phyloP scores from a whole-genome alignment of 768 basidiomycete species.

The Pholiota molesta region DNA sequence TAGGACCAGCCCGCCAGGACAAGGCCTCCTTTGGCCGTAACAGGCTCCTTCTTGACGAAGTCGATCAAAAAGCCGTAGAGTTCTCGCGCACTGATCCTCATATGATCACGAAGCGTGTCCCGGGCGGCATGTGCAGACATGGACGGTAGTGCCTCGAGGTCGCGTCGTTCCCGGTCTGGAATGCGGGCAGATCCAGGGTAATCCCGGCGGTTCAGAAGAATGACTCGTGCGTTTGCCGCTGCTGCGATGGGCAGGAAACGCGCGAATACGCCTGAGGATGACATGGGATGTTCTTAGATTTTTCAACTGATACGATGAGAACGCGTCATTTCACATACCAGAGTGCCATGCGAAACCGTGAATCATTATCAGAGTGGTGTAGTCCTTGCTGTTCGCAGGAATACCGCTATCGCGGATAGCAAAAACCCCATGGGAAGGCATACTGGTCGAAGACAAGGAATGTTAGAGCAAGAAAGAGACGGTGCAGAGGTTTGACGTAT shows the following conservation, averaged over 20 bases:
- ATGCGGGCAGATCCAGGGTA: slow-evolving; percentile 12
- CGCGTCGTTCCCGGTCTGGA: slow-evolving; percentile 9
- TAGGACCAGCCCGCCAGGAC: slow-evolving; percentile 11
- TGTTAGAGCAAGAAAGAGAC: not conserved
- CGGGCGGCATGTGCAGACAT: slow-evolving; percentile 9
- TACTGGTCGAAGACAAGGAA: slow-evolving; percentile 1
- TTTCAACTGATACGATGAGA: not conserved
- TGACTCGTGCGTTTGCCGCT: slow-evolving; percentile 8
- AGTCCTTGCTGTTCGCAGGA: slow-evolving; percentile 3
- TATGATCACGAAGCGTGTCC: slow-evolving; percentile 7
- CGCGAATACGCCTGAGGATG: not conserved
- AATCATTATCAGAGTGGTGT: slow-evolving; percentile 10
- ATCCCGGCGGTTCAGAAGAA: slow-evolving; percentile 13
- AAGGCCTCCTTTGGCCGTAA: slow-evolving; percentile 6
- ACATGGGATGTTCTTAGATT: not conserved
- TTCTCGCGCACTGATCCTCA: slow-evolving; percentile 9
- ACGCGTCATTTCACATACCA: not conserved
- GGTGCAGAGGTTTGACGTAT: not conserved
- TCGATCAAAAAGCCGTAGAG: slow-evolving; percentile 9
- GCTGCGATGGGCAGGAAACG: slow-evolving; percentile 8
- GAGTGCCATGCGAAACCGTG: slow-evolving; percentile 12
- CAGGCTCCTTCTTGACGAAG: slow-evolving; percentile 8
- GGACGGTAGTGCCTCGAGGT: slow-evolving; percentile 7
- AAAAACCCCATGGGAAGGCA: slow-evolving; percentile 3
- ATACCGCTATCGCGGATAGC: slow-evolving; percentile 9